Evolutionary conservation across 2,329 filamentous ascomycete genomes (phyloP).

Genomic region (Chaetoscypha palmicola): DNA sequence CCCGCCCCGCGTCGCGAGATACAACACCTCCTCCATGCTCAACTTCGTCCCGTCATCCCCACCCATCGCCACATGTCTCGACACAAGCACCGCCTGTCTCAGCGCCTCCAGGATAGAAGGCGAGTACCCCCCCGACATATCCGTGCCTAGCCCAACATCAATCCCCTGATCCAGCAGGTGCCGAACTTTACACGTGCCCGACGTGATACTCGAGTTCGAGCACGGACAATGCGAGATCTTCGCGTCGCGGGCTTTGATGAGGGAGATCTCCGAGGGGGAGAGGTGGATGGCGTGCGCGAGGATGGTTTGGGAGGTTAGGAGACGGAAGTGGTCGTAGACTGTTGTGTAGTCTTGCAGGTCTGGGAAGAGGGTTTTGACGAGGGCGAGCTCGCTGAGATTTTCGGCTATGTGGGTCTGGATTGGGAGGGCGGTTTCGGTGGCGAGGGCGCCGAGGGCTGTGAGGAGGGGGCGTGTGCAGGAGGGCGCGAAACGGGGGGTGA

Average conservation of each 20-base stretch:
- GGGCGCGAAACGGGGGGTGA: slow-evolving; percentile 68
- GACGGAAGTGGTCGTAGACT: slow-evolving; percentile 68
- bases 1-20: slow-evolving; percentile 81
- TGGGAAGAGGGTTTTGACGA: slow-evolving; percentile 67
- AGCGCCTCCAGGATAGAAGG: slow-evolving; percentile 77
- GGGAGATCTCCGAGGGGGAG: slow-evolving; percentile 52
- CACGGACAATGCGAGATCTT: slow-evolving; percentile 83
- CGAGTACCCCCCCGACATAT: slow-evolving; percentile 83
- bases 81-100: slow-evolving; percentile 72
- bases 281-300: slow-evolving; percentile 83
- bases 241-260: slow-evolving; percentile 54
- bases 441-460: slow-evolving; percentile 55
- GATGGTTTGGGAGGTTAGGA: slow-evolving; percentile 68
- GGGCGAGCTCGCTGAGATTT: slow-evolving; percentile 64
- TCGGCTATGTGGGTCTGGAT: slow-evolving; percentile 90
- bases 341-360: slow-evolving; percentile 56
- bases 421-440: slow-evolving; percentile 54
- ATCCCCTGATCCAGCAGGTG: slow-evolving; percentile 68
- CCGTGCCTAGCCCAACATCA: slow-evolving; percentile 79
- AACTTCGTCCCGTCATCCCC: slow-evolving; percentile 51
- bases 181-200: slow-evolving; percentile 69
- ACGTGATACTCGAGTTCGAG: slow-evolving; percentile 76
- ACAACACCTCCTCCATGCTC: slow-evolving; percentile 78
- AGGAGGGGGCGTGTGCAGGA: slow-evolving; percentile 56
- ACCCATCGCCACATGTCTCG: slow-evolving; percentile 60